Evolutionary conservation across 176 grass and related monocot species (phyloP), one percentile per base, ranked within the genome.

Genomic region (Musa beccarii): DNA sequence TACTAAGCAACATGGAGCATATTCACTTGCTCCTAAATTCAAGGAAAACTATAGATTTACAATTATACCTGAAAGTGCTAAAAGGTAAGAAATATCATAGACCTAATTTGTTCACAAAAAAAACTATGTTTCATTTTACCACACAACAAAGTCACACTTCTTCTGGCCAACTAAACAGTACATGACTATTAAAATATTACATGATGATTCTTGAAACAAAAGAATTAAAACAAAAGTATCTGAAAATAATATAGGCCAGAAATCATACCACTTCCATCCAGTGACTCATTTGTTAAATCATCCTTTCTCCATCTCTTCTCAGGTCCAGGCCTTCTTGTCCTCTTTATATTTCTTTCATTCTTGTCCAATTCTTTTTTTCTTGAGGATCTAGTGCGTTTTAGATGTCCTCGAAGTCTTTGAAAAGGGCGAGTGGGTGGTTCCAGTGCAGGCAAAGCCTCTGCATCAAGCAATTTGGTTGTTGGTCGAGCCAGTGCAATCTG

Each of bases 381-480:
- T 26, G 79, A 81, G 71, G 82, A 86, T 63, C 51, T 78, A 74
- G 77, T 80, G 34, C 54, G 71, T 80, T 93, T 90, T 65, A 93
- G 63, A 71, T 88, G 84, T 69, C 56, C 77, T 75, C 82, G 81
- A 56, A 98, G 67, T 21, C 94, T 93, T 53, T 89, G 90, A 83
- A 98, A 98, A 68, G 94, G 90, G 80, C 57, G 78, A 72, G 94
- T 89, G 8, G 90, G 94, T 52, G 88, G 82, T n/a, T 98, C 94
- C 25, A 93, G 80, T 72, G 80, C 81, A 79, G 94, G 90, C 77
- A 93, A 56, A 43, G 76, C 83, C 55, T 86, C 84, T 73, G 81
- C 59, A 76, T 91, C 85, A 86, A 98, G 88, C 69, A 98, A 90
- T 86, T 89, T 93, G 9, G 90, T 93, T 20, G 85, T 76, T 54